Evolutionary conservation across 2,329 filamentous ascomycete species (phyloP).

Genomic region (Exutisphaerella laricina): DNA sequence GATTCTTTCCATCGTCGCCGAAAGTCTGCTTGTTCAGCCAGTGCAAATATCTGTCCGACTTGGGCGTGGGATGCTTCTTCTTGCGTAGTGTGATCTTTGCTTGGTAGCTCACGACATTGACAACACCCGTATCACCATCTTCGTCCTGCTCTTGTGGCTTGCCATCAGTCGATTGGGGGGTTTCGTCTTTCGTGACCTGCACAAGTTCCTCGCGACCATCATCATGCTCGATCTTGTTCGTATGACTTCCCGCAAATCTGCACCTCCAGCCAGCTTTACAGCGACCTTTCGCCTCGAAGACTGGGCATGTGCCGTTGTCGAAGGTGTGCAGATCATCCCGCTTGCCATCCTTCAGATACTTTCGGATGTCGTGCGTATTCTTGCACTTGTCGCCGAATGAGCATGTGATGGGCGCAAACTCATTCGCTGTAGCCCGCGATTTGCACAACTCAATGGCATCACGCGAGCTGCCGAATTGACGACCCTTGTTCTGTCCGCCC

Average conservation of each 20-base stretch:
- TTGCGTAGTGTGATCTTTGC: slow-evolving; percentile 71
- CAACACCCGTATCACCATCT: slow-evolving; percentile 52
- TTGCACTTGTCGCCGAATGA: slow-evolving; percentile 75
- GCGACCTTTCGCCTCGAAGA: slow-evolving; percentile 68
- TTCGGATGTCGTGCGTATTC: slow-evolving; percentile 75
- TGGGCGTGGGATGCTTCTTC: slow-evolving; percentile 63
- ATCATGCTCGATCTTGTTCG: slow-evolving; percentile 67
- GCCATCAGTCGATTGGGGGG: slow-evolving; percentile 26
- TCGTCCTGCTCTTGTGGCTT: slow-evolving; percentile 16
- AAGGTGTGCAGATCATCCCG: slow-evolving; percentile 73
- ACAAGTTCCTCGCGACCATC: slow-evolving; percentile 81
- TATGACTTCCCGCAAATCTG: slow-evolving; percentile 82
- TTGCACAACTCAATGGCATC: slow-evolving; percentile 75
- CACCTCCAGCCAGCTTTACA: slow-evolving; percentile 92
- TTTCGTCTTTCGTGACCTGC: slow-evolving; percentile 52
- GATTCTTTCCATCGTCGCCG: slow-evolving; percentile 25
- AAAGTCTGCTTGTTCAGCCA: slow-evolving; percentile 66
- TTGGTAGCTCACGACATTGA: slow-evolving; percentile 66
- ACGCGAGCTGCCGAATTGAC: slow-evolving; percentile 72
- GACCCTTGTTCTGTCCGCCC: slow-evolving; percentile 74
- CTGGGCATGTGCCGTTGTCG: slow-evolving; percentile 65
- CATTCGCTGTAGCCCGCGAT: slow-evolving; percentile 62
- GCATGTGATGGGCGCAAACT: slow-evolving; percentile 76
- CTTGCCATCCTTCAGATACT: slow-evolving; percentile 77
- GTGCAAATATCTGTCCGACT: slow-evolving; percentile 67